Percentiles rank a stretch among this genome's conserved stretches.
These are phyloP conservation scores for Immersiporthe knoxdaviesiana DNA, from an alignment of 2,329 filamentous ascomycete species.

Conservation along the genomic window DNA sequence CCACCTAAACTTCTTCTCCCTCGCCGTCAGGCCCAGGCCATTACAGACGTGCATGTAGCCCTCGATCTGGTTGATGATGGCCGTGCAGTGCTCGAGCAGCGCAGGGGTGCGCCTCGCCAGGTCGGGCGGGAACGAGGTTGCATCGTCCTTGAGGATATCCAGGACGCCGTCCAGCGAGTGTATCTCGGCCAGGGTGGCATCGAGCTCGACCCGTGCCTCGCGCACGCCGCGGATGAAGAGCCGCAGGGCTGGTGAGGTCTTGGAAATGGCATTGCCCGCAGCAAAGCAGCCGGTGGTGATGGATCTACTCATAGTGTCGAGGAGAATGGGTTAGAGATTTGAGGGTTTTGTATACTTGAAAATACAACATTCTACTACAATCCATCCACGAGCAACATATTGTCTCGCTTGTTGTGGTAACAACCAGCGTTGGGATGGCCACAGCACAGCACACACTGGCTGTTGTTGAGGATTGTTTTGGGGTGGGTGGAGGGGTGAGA, in stretches of 20 bases:
- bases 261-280: conserved; percentile 41
- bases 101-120: conserved; percentile 42
- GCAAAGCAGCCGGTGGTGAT: conserved; percentile 44
- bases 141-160: conserved; percentile 45
- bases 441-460: not conserved
- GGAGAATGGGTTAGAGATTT: not conserved
- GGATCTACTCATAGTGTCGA: conserved; percentile 35
- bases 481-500: not conserved
- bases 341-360: too few relatives aligned
- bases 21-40: conserved; percentile 37
- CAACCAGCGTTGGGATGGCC: not conserved
- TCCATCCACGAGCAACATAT: not conserved
- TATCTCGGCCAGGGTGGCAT: conserved; percentile 45
- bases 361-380: not conserved
- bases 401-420: not conserved
- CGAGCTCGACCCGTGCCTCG: conserved; percentile 45
- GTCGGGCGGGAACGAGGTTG: conserved; percentile 40
- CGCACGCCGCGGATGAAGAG: conserved; percentile 46
- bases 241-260: conserved; percentile 39
- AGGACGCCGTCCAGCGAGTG: conserved; percentile 46
- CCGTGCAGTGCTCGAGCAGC: conserved; percentile 42
- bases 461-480: not conserved
- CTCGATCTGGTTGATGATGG: conserved; percentile 43
- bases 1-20: conserved; percentile 45
- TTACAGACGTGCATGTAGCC: conserved; percentile 39